These are phyloP conservation scores for Talaromyces sp. DNA, from an alignment of 2,329 filamentous ascomycete genomes.

Conservation along the genomic window DNA sequence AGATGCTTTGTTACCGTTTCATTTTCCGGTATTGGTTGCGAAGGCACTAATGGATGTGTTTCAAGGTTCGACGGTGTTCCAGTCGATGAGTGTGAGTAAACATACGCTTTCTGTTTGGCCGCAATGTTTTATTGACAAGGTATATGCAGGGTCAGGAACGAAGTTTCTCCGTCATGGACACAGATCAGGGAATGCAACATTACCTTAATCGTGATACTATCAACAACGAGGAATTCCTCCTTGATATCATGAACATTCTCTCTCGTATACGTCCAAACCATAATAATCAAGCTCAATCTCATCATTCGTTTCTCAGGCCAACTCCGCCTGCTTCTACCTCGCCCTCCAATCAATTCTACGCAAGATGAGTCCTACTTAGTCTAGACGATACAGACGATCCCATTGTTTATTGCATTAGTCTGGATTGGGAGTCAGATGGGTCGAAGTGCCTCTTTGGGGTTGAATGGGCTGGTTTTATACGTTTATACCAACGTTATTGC, in stretches of 20 bases:
- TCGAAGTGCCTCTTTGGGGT: neutral
- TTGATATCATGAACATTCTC: constrained; percentile 38
- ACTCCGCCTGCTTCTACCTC: neutral
- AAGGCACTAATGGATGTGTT: constrained; percentile 64
- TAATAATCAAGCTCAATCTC: neutral
- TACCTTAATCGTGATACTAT: constrained; percentile 21
- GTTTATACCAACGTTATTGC: neutral
- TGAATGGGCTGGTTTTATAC: neutral
- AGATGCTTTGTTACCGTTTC: constrained; percentile 58
- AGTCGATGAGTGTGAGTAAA: constrained; percentile 61
- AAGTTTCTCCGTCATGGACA: constrained; percentile 21
- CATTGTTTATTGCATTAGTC: neutral
- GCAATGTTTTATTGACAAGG: no score
- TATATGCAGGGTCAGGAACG: neutral
- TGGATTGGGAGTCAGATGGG: neutral
- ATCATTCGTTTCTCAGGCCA: neutral
- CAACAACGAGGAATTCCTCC: constrained; percentile 36
- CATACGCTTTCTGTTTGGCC: neutral
- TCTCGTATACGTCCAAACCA: constrained; percentile 31
- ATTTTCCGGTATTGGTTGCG: constrained; percentile 61
- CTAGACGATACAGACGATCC: neutral
- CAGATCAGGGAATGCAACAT: neutral
- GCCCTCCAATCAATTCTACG: constrained; percentile 3
- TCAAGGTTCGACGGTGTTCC: constrained; percentile 68
- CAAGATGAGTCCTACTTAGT: neutral